Percentiles rank a stretch among this genome's conserved stretches.
Conservation (phyloP, 768 basidiomycete genomes). For the Pleurotus eryngii region DNA sequence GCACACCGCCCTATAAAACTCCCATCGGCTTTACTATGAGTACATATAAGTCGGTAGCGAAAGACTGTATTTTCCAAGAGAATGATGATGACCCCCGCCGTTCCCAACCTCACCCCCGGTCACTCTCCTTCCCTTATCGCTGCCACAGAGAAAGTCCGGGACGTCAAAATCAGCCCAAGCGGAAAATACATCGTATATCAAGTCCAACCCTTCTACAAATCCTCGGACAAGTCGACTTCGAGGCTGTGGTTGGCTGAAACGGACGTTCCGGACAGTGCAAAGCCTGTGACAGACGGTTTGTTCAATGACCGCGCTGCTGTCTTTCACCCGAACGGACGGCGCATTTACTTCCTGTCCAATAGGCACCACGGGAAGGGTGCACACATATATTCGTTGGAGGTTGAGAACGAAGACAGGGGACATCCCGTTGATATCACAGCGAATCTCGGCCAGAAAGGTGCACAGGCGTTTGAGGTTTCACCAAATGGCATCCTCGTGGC, state of each 20-base stretch:
- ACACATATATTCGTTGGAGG: constrained; percentile 16
- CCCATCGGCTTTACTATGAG: too few relatives aligned
- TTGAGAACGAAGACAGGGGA: constrained; percentile 6
- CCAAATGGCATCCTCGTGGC: constrained; percentile 27
- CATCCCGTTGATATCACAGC: constrained; percentile 8
- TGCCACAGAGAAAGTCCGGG: constrained; percentile 26
- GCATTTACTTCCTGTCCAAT: constrained; percentile 28
- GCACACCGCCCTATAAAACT: too few relatives aligned
- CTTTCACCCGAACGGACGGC: constrained; percentile 27
- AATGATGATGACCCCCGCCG: too few relatives aligned
- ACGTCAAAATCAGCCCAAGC: constrained; percentile 30
- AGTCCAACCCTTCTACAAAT: constrained; percentile 26
- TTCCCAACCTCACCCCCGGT: neutral
- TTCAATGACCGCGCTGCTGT: constrained; percentile 25
- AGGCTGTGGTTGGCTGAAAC: constrained; percentile 29
- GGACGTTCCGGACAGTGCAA: constrained; percentile 22
- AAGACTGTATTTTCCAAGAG: too few relatives aligned
- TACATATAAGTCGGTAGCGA: too few relatives aligned
- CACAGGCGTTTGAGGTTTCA: constrained; percentile 28
- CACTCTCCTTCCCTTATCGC: constrained; percentile 23
- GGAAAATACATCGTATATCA: constrained; percentile 28
- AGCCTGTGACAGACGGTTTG: constrained; percentile 22
- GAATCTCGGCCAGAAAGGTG: constrained; percentile 15
- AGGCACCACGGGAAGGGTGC: constrained; percentile 24
- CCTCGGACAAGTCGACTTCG: constrained; percentile 16